Evolutionary conservation across 75 land plant genomes (phyloP).

Genomic region (Ceratopteris richardii): DNA sequence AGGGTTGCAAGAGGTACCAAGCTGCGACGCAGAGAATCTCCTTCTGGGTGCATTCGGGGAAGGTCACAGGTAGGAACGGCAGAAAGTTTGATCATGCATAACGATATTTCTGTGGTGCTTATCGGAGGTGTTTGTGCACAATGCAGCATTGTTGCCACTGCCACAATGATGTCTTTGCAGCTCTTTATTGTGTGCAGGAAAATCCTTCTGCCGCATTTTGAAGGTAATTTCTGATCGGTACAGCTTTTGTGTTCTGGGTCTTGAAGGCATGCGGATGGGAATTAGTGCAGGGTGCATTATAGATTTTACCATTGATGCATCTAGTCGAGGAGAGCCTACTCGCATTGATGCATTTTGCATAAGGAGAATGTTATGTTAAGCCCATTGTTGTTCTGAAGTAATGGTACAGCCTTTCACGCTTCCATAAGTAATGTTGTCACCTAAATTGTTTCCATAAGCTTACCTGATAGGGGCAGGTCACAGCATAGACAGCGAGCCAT

Average conservation of each 20-base stretch:
- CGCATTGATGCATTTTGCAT: no score
- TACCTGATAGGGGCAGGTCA: no score
- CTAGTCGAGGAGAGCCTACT: no score
- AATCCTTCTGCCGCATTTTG: slow-evolving; percentile 15
- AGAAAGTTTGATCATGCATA: not conserved
- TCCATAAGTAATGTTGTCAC: no score
- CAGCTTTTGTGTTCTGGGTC: not conserved
- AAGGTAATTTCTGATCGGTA: slow-evolving; percentile 26
- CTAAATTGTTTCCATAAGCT: no score
- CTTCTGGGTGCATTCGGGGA: slow-evolving; percentile 34
- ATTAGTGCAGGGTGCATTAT: no score
- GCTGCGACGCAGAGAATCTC: slow-evolving; percentile 14
- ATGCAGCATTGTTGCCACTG: slow-evolving; percentile 47
- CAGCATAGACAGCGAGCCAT: no score
- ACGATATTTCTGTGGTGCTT: not conserved
- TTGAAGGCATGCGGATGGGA: not conserved
- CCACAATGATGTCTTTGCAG: slow-evolving; percentile 65
- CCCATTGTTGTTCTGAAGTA: no score
- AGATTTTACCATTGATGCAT: no score
- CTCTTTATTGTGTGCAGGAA: slow-evolving; percentile 57
- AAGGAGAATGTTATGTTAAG: no score
- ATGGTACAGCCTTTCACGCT: no score
- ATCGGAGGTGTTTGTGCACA: no score
- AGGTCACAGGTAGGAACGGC: slow-evolving; percentile 41
- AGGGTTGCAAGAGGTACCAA: slow-evolving; percentile 76